phyloP scores from a whole-genome alignment of 2,329 filamentous ascomycete genomes.

The Stenocarpella maydis region DNA sequence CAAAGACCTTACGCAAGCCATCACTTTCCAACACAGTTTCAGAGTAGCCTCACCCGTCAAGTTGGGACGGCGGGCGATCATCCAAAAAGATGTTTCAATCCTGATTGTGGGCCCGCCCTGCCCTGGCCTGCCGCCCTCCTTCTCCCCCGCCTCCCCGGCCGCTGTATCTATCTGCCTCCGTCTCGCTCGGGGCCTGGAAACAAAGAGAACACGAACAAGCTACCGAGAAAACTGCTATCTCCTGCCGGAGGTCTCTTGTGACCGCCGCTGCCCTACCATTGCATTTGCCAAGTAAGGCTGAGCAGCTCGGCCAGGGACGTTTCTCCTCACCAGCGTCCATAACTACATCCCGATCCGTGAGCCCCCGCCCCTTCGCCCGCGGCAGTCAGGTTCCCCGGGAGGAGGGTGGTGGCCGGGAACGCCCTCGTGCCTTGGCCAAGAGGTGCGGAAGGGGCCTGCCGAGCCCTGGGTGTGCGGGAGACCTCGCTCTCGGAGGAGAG shows the following conservation, averaged over 20 bases:
- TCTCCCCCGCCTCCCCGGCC: background rate
- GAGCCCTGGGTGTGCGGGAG: background rate
- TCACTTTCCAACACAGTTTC: conserved; percentile 15
- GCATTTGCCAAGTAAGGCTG: conserved; percentile 25
- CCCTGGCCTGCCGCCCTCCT: background rate
- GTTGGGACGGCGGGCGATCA: conserved; percentile 17
- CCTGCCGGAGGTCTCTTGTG: conserved; percentile 10
- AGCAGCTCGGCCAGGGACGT: conserved; percentile 2
- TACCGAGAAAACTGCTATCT: background rate
- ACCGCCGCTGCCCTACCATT: conserved; percentile 3
- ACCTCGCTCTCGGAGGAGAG: background rate
- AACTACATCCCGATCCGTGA: background rate
- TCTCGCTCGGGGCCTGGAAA: background rate
- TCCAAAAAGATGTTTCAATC: conserved; percentile 21
- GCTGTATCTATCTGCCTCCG: too few species aligned
- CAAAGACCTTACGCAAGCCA: background rate
- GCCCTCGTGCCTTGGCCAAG: background rate
- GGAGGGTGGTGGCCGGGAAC: background rate
- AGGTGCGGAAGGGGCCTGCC: background rate
- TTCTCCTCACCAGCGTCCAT: background rate
- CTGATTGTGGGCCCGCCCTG: conserved; percentile 9
- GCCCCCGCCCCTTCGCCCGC: background rate
- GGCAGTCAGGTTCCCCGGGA: background rate
- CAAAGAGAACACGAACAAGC: background rate
- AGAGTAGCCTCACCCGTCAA: conserved; percentile 9